These are phyloP conservation scores for Mycothermus thermophilus DNA, from an alignment of 495 filamentous ascomycete genomes.

Conservation along the genomic window DNA sequence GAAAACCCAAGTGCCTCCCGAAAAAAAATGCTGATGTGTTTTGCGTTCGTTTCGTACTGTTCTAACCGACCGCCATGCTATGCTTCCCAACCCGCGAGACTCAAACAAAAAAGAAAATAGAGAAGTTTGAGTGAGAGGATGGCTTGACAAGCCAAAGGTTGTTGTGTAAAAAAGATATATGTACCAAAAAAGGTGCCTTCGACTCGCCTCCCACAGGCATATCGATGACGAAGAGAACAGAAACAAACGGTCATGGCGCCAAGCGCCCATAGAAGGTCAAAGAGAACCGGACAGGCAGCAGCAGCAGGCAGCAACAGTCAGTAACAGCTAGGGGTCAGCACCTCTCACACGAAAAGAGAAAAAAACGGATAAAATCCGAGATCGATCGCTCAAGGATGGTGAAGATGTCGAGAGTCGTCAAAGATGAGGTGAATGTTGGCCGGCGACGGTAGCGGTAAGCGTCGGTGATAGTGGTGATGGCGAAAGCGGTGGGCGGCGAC, in stretches of 20 bases:
- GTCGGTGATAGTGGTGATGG: conserved; percentile 1
- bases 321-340: conserved; percentile 23
- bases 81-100: too few species aligned
- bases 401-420: not conserved
- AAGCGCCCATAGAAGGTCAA: conserved; percentile 9
- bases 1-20: too few species aligned
- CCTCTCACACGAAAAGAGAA: conserved; percentile 9
- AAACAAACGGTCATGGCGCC: not conserved
- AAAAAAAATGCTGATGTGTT: too few species aligned
- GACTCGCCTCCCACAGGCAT: conserved; percentile 1
- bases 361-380: conserved; percentile 3
- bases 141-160: too few species aligned
- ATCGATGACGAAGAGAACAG: not conserved
- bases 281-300: conserved; percentile 12
- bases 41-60: conserved; percentile 16
- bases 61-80: conserved; percentile 26
- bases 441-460: conserved; percentile 1
- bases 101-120: conserved; percentile 7
- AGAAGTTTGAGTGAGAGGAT: not conserved
- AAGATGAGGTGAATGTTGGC: not conserved
- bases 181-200: too few species aligned
- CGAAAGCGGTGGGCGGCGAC: conserved; percentile 5
- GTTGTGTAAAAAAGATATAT: too few species aligned
- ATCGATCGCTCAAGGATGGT: conserved; percentile 9
- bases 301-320: too few species aligned